Percentiles rank a stretch among this genome's conserved stretches.
Conservation (phyloP, 768 basidiomycete genomes). For the Rossbeevera mucosa region DNA sequence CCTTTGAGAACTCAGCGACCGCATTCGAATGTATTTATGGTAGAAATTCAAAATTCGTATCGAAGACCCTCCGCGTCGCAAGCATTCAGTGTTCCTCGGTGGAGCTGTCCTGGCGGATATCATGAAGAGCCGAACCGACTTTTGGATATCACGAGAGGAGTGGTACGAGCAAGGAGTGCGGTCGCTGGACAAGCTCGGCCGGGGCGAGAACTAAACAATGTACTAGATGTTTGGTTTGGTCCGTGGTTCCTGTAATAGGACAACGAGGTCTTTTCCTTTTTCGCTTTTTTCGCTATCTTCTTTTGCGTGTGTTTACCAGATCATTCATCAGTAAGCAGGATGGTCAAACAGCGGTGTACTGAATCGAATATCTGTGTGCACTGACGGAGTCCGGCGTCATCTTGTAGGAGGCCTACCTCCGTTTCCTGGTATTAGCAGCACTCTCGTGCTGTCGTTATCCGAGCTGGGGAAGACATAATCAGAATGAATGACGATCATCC, state of each 20-base stretch:
- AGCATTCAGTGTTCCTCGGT: slow-evolving; percentile 99
- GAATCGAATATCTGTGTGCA: too few relatives aligned
- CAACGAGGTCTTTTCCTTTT: background rate
- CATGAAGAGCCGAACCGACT: slow-evolving; percentile 92
- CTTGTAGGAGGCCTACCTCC: too few relatives aligned
- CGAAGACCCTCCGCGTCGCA: slow-evolving; percentile 95
- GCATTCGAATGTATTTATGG: too few relatives aligned
- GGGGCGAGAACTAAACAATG: slow-evolving; percentile 51
- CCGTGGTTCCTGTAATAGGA: background rate
- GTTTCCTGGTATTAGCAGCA: too few relatives aligned
- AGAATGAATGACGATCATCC: too few relatives aligned
- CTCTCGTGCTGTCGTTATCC: too few relatives aligned
- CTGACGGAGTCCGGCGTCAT: too few relatives aligned
- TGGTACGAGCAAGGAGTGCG: slow-evolving; percentile 89
- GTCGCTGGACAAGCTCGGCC: slow-evolving; percentile 81
- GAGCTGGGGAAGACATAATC: too few relatives aligned
- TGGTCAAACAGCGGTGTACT: too few relatives aligned
- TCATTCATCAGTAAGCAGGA: too few relatives aligned
- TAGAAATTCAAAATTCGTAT: slow-evolving; percentile 99
- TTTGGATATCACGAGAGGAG: slow-evolving; percentile 93
- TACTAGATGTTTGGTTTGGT: too few relatives aligned
- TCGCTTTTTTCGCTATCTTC: background rate
- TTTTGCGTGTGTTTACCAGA: background rate
- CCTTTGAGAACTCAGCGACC: background rate
- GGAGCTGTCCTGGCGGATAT: slow-evolving; percentile 98